Base-by-base conservation (phyloP, 2,329 filamentous ascomycete genomes). In the Corinectria fuckeliana region DNA sequence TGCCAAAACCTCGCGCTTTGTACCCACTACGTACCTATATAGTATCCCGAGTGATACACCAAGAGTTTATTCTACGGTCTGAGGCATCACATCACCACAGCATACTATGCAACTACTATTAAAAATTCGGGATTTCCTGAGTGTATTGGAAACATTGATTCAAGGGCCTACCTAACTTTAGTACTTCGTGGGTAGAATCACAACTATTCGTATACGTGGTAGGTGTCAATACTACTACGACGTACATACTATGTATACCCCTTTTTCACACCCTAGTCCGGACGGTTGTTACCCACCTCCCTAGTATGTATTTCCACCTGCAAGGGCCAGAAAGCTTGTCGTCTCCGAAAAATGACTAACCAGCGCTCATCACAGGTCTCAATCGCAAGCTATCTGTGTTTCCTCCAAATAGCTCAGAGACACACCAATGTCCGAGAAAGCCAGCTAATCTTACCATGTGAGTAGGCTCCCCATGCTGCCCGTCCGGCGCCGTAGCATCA, bases 301-400 rank as follows among this genome's bases (percentile, higher is more conserved):
- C 41, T 34, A 32, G 34, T 51, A 50, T 25, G 25, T 30, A 28
- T 14, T 26, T 18, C 34, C 20, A 10, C 7, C 13, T 49, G 42
- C 49, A 53, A 53, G 50, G 49, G 28, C 56, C 18, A 30, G 26
- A 58, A 58, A 58, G 49, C 50, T 53, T 53, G 56, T 49, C 45
- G 26, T 25, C 32, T 20, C 32, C 3, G n/a, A 36, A 9, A 7
- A 18, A 36, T 36, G 30, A 21, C 30, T 38, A 6, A 6, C 20
- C 38, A 42, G 20, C 18, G 38, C 20, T 20, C 23, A 10, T n/a
- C 11, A 14, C 36, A 21, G 7, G 20, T 18, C 9, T 50, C 14
- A 21, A 8, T 11, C 25, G 16, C 23, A 30, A 4, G 11, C 20
- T 5, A 18, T 11, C 21, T 26, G 25, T 42, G 23, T 23, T 42